Conservation (phyloP, 2,329 filamentous ascomycete genomes). For the Aspergillus cejpii region DNA sequence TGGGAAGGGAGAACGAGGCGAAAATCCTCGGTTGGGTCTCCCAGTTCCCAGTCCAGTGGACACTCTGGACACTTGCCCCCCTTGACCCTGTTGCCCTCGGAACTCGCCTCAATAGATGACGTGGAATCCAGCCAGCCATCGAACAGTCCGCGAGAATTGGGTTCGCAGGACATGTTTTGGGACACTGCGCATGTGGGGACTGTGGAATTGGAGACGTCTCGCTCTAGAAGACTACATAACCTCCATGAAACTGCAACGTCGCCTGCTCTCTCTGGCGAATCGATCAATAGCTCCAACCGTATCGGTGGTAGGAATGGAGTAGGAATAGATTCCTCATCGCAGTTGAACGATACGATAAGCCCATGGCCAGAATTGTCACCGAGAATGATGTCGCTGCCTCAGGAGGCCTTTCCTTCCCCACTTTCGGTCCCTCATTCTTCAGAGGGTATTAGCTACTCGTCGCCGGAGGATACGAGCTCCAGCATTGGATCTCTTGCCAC, state of each 20-base stretch:
- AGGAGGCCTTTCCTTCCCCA: conserved; percentile 15
- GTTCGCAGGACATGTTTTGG: conserved; percentile 12
- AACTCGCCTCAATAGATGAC: conserved; percentile 5
- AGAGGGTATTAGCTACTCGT: conserved; percentile 16
- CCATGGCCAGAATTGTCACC: conserved; percentile 21
- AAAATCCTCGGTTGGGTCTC: conserved; percentile 41
- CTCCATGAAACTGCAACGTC: conserved; percentile 11
- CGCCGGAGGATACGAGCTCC: conserved; percentile 21
- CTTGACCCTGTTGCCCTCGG: conserved; percentile 12
- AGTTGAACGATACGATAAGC: conserved; percentile 12
- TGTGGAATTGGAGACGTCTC: conserved; percentile 13
- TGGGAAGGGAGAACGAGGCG: conserved; percentile 68
- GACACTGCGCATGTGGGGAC: conserved; percentile 8
- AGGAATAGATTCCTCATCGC: conserved; percentile 17
- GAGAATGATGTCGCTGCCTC: conserved; percentile 10
- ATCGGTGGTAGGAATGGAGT: conserved; percentile 16
- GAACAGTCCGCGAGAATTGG: conserved; percentile 4
- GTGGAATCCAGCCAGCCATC: conserved; percentile 2
- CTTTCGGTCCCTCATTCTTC: conserved; percentile 14
- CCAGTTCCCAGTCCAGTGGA: conserved; percentile 24
- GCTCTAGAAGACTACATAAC: conserved; percentile 20
- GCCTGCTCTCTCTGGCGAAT: conserved; percentile 15
- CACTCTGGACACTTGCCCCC: conserved; percentile 14
- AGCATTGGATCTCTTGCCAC: conserved; percentile 22
- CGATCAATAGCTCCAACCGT: conserved; percentile 13